A percentile compares a stretch with the other conserved stretches of the same genome.
Evolutionary conservation across 371 early-diverging fungal genomes (phyloP).

Genomic region (Coemansia sp.): DNA sequence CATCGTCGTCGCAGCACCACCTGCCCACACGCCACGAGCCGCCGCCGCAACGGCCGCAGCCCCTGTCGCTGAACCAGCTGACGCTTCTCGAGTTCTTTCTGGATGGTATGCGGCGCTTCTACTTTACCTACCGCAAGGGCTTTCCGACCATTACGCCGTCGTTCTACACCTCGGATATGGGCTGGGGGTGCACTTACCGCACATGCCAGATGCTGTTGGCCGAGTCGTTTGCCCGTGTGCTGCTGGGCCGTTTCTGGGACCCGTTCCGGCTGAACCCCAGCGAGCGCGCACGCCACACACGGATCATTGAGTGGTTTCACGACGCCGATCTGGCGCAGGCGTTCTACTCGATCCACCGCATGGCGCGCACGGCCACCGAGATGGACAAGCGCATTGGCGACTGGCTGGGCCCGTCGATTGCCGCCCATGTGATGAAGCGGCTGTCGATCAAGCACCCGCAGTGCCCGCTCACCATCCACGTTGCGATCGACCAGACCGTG

Average conservation of each 20-base stretch:
- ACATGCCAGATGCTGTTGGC: conserved; percentile 54
- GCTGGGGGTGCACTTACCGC: conserved; percentile 55
- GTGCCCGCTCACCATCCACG: conserved; percentile 50
- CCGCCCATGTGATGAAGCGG: conserved; percentile 50
- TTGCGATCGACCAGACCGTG: conserved; percentile 51
- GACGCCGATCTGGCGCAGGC: conserved; percentile 41
- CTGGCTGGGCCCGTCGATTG: conserved; percentile 53
- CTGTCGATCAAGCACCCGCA: conserved; percentile 41
- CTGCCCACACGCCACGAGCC: conserved; percentile 16
- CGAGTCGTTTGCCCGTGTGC: conserved; percentile 49
- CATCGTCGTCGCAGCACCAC: conserved; percentile 39
- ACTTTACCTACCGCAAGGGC: conserved; percentile 51
- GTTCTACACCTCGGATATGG: conserved; percentile 53
- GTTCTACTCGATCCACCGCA: conserved; percentile 50
- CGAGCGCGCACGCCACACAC: conserved; percentile 39
- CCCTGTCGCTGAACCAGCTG: conserved; percentile 49
- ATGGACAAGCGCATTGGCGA: conserved; percentile 53
- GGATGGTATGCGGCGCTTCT: conserved; percentile 51
- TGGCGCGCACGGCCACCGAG: conserved; percentile 49
- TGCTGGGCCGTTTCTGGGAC: conserved; percentile 48
- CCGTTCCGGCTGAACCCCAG: conserved; percentile 35
- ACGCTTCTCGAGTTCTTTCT: conserved; percentile 51
- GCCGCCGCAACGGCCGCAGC: conserved; percentile 14
- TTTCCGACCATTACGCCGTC: conserved; percentile 51
- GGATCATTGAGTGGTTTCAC: conserved; percentile 51